These are phyloP conservation scores for Silene uniflora DNA, from an alignment of 148 eudicot species.

Conservation along the genomic window DNA sequence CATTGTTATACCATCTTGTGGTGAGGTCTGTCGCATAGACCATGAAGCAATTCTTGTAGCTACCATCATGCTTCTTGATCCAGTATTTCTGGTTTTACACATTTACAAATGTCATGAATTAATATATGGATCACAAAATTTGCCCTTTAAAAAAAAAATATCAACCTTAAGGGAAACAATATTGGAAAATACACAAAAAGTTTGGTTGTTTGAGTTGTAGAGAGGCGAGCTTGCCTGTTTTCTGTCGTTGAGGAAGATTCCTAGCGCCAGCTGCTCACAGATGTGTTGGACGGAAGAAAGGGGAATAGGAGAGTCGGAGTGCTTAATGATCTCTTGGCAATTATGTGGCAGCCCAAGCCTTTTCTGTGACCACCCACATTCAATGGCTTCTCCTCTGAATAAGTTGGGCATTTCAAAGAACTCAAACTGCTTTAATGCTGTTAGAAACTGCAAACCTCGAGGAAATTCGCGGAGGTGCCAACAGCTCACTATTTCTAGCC, in stretches of 20 bases:
- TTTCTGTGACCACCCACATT: slow-evolving; percentile 6
- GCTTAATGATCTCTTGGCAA: slow-evolving; percentile 5
- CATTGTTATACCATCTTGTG: slow-evolving; percentile 6
- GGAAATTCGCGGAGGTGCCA: slow-evolving; percentile 8
- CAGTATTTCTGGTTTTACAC: slow-evolving; percentile 13
- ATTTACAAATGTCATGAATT: background rate
- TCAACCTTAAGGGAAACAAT: too few species aligned
- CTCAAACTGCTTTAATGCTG: background rate
- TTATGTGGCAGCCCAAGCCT: slow-evolving; percentile 15
- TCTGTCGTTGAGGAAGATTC: slow-evolving; percentile 15
- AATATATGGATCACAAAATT: background rate
- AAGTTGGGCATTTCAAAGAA: background rate
- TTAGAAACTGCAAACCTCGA: background rate
- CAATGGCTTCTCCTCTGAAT: slow-evolving; percentile 5
- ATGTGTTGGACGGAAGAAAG: slow-evolving; percentile 6
- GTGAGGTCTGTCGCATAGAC: slow-evolving; percentile 9
- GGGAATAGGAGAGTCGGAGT: slow-evolving; percentile 7
- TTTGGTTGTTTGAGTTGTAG: background rate
- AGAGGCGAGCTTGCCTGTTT: slow-evolving; percentile 6
- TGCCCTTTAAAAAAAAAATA: too few species aligned
- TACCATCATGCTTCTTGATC: slow-evolving; percentile 7
- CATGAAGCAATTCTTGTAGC: slow-evolving; percentile 22
- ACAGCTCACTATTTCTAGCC: slow-evolving; percentile 8
- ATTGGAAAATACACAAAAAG: background rate
- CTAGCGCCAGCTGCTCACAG: slow-evolving; percentile 11